These are phyloP conservation scores for Marasmius oreades DNA, from an alignment of 1,284 basidiomycete genomes.

Conservation along the genomic window DNA sequence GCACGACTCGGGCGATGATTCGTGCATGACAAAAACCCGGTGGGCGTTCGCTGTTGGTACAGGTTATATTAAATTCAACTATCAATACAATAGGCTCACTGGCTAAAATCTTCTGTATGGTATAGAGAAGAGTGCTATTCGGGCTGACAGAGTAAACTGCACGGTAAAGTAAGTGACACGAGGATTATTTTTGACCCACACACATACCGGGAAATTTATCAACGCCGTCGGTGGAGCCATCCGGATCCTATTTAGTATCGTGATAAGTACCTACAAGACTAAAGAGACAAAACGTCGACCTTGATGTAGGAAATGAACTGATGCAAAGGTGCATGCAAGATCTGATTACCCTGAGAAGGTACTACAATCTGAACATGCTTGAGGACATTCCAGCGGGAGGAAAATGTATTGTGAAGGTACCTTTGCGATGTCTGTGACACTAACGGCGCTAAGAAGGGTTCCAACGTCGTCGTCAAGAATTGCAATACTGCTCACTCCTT, in stretches of 20 bases:
- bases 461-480: constrained; percentile 64
- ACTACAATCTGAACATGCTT: constrained; percentile 53
- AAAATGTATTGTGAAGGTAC: constrained; percentile 33
- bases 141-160: constrained; percentile 70
- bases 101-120: constrained; percentile 73
- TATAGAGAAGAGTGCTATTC: constrained; percentile 57
- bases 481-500: constrained; percentile 75
- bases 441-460: constrained; percentile 65
- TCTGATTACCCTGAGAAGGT: constrained; percentile 71
- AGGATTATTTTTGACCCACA: background rate
- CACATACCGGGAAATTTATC: constrained; percentile 68
- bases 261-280: background rate
- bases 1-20: constrained; percentile 44
- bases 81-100: constrained; percentile 43
- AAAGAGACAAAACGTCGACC: constrained; percentile 29
- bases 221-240: constrained; percentile 67
- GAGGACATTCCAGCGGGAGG: background rate
- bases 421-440: constrained; percentile 74
- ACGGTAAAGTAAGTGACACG: background rate
- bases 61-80: background rate
- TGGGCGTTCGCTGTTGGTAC: constrained; percentile 62
- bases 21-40: constrained; percentile 70
- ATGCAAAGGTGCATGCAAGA: constrained; percentile 58
- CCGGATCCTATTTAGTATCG: constrained; percentile 42
- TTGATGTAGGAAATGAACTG: constrained; percentile 70